Percentiles rank a stretch among this genome's conserved stretches.
Conservation (phyloP, 2,329 filamentous ascomycete genomes). For the Pestalotiopsis sp. region DNA sequence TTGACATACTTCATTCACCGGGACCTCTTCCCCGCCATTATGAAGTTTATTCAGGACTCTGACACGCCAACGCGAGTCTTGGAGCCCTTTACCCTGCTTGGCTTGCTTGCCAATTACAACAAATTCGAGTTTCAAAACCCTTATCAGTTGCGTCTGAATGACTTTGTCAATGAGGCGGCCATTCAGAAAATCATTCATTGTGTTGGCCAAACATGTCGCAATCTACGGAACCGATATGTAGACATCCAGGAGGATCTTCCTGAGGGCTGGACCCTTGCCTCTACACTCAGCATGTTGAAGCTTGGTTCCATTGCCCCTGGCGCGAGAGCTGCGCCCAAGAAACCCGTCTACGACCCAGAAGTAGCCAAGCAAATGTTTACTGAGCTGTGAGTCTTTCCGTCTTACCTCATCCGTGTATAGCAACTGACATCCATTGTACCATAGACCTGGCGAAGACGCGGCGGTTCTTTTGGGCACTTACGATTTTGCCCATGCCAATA, state of each 20-base stretch:
- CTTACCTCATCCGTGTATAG: too few species aligned
- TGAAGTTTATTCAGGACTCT: slow-evolving; percentile 90
- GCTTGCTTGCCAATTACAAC: slow-evolving; percentile 94
- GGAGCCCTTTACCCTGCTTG: slow-evolving; percentile 80
- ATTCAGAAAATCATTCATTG: slow-evolving; percentile 82
- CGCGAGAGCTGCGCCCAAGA: slow-evolving; percentile 60
- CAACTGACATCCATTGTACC: not conserved
- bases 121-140: slow-evolving; percentile 99
- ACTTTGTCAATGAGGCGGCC: slow-evolving; percentile 90
- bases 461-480: slow-evolving; percentile 84
- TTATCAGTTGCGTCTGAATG: slow-evolving; percentile 87
- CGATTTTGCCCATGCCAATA: slow-evolving; percentile 93
- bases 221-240: slow-evolving; percentile 75
- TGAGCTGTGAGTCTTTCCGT: slow-evolving; percentile 64
- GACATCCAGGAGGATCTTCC: slow-evolving; percentile 88
- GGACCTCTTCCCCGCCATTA: slow-evolving; percentile 90
- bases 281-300: slow-evolving; percentile 82
- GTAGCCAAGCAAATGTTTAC: slow-evolving; percentile 82
- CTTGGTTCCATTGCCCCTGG: slow-evolving; percentile 75
- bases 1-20: slow-evolving; percentile 94
- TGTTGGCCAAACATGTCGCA: slow-evolving; percentile 72
- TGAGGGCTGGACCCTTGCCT: slow-evolving; percentile 84
- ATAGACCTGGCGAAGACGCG: slow-evolving; percentile 78
- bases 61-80: slow-evolving; percentile 66
- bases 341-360: slow-evolving; percentile 70